Base-by-base conservation (phyloP, 148 eudicot species). In the Silene uniflora region DNA sequence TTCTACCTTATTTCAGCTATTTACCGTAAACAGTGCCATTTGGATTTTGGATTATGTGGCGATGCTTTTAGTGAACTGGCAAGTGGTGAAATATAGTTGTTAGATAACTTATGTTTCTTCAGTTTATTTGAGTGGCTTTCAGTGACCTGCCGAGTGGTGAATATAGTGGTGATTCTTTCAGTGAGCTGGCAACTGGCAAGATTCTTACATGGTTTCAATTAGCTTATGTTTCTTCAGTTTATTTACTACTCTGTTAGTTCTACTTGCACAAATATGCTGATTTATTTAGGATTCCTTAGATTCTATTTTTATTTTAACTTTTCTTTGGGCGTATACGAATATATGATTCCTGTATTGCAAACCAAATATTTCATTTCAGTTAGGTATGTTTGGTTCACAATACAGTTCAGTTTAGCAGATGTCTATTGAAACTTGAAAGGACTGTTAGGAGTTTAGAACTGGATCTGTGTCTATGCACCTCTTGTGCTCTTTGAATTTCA, bases 231-330 rank as follows among this genome's bases (percentile, higher is more conserved):
- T n/a, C 71, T 11, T 42, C 24, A 9, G 23, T 42, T n/a, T 23
- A 16, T 14, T 42, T 66, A n/a, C 18, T 35, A 16, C 49, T 27
- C 22, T 44, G 10, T 17, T 27, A 21, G 18, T 68, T 68, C 17
- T 68, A 44, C 44, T 17, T 65, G 32, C 69, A 65, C 32, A 27
- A 14, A 24, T 27, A 65, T 65, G 44, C 69, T 65, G 69, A 65
- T 44, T n/a, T n/a, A 42, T 44, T n/a, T 42, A 42, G 10, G 71
- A n/a, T 11, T 10, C 54, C 55, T 11, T n/a, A 19, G 25, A 2
- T 13, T 13, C 56, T 52, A 14, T 16, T 52, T 52, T 52, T 52
- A 4, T 52, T 52, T 52, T 52, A 9, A 61, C 12, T 5, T 8
- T 22, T 22, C 7, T 59, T 61, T 11, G 29, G 19, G 25, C 44